Evolutionary conservation across 2,329 filamentous ascomycete genomes (phyloP), one percentile per base, ranked within the genome.

Genomic region (Chaetomium strumarium): DNA sequence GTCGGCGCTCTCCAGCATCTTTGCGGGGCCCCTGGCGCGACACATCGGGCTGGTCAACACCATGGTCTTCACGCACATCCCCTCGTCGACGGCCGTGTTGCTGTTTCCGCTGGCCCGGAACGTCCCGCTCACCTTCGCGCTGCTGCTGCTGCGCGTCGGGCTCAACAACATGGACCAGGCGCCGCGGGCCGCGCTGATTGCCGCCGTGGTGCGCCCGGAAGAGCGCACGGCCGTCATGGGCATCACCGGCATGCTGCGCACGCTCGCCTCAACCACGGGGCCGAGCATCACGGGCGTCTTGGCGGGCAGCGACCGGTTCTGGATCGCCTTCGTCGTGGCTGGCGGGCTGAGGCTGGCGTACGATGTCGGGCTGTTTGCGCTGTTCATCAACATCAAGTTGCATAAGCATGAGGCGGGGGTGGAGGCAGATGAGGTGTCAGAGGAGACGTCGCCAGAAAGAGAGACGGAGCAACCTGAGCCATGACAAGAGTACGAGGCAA

Each of bases 191-290:
- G 83, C 84, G 0, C 80, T 87, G 52, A 84, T 87, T 46, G 81
- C 83, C 1, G 82, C 82, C 0, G 80, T 85, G 0, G 83, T 86
- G 2, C 77, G 75, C 56, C 78, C 82, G 0, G 76, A 80, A 49
- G 84, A 87, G 66, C 72, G 83, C 1, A 87, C 84, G 0, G 83
- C 82, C 0, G 81, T 84, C n/a, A 83, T 86, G 80, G 84, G 84
- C 12, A 83, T 87, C 58, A 85, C 82, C 0, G 74, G 71, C 43
- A 80, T 81, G 62, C 54, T 85, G 29, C 72, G 82, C 7, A 86
- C 81, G 0, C 61, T 86, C 11, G 79, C 81, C 0, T 75, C 79
- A 55, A 81, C 72, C 52, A 64, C 72, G 0, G 74, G 81, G 0
- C 80, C 81, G 0, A 76, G 69, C 1, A 62, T 83, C 1, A 84